Base-by-base conservation (phyloP, 1,284 basidiomycete species). In the Sanghuangporus baumii region DNA sequence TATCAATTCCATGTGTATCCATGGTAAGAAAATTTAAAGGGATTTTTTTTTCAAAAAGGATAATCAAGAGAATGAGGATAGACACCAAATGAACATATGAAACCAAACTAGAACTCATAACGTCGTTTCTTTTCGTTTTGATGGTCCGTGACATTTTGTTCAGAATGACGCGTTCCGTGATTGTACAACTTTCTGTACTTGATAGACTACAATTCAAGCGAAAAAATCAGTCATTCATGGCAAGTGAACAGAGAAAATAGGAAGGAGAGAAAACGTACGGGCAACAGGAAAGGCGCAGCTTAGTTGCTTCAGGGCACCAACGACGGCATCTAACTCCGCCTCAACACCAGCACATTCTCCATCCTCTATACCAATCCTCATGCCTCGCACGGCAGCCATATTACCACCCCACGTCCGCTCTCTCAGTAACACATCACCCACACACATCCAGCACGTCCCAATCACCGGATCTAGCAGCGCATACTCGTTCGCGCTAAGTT, bases 401-500 rank as follows among this genome's bases (percentile, higher is more conserved):
- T 61, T 56, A 18, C 63, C 63, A 34, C 61, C 60, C 61, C 61
- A 65, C 18, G 64, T 60, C 40, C 61, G 16, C 61, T 70, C 71
- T 58, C 74, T 74, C 60, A 78, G 65, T 64, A 78, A 75, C 4
- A 75, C 71, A 62, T 78, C 75, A 23, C 77, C 75, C 11, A 74
- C 74, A 37, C 70, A 73, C 43, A 72, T 73, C 78, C 78, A 80
- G 64, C 76, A 78, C 6, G 76, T 72, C 75, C 63, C 57, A 23
- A 62, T 62, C 14, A 47, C 41, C n/a, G 82, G 82, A 71, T 84
- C 81, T 36, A 85, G 69, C 64, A 75, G 78, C 59, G 76, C 74
- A 69, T 81, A 85, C 66, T 85, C 83, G 16, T 70, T 74, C 20
- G 81, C 79, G 59, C 69, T 71, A 16, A 85, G 74, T 54, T 80